Percentiles rank a stretch among this genome's conserved stretches.
Evolutionary conservation across 805 yeast species (phyloP).

Genomic region (Lipomyces yamadae): DNA sequence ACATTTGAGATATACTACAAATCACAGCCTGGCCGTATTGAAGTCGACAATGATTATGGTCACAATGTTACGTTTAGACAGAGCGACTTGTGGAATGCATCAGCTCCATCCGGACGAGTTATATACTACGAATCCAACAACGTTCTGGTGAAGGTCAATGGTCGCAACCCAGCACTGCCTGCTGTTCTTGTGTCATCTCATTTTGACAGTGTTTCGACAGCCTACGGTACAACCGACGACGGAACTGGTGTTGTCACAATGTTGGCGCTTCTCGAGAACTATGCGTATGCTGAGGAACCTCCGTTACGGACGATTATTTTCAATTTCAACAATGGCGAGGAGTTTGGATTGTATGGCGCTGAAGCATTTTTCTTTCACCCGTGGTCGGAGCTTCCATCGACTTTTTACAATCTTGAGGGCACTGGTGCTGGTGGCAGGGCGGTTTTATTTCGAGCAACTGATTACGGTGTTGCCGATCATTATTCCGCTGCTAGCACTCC

Average conservation of each 20-base stretch:
- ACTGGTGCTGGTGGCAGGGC: constrained; percentile 93
- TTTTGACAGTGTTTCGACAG: constrained; percentile 84
- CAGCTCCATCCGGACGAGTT: constrained; percentile 53
- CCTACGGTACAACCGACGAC: constrained; percentile 88
- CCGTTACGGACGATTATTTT: constrained; percentile 78
- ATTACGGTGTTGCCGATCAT: constrained; percentile 62
- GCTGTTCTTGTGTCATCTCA: constrained; percentile 83
- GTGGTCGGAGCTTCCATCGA: constrained; percentile 65
- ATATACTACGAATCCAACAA: constrained; percentile 84
- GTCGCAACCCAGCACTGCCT: constrained; percentile 60
- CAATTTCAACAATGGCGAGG: constrained; percentile 90
- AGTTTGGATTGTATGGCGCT: constrained; percentile 87
- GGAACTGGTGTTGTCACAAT: constrained; percentile 86
- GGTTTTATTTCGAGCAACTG: constrained; percentile 69
- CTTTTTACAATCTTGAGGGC: constrained; percentile 85
- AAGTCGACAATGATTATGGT: constrained; percentile 51
- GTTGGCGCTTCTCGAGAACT: constrained; percentile 67
- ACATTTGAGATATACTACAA: constrained; percentile 48
- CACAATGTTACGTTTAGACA: constrained; percentile 56
- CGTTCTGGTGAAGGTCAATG: constrained; percentile 74
- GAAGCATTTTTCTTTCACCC: constrained; percentile 72
- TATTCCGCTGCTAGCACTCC: constrained; percentile 60
- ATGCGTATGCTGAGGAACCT: constrained; percentile 40
- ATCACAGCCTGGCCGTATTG: constrained; percentile 43
- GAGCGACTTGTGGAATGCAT: constrained; percentile 47